Evolutionary conservation across 257 asterid genomes (phyloP), one percentile per base, ranked within the genome.

Genomic region (Gentiana macrophylla): DNA sequence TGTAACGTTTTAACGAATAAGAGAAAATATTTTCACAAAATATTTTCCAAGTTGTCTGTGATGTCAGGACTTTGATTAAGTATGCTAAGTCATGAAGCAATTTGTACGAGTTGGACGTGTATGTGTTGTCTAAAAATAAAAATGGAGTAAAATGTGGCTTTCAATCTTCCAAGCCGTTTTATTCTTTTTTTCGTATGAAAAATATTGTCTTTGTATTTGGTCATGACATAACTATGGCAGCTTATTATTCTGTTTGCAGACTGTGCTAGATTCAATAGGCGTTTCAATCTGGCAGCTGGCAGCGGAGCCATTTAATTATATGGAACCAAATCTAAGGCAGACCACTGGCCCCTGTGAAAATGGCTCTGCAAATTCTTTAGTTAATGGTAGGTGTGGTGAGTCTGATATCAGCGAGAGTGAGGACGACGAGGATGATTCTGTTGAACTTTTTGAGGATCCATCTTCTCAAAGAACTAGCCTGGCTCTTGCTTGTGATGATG

Each of bases 401-500:
- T 80, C 60, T 44, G 84, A 65, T 36, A 68, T 62, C 53, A 73
- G 86, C 64, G 84, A 68, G 12, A 80, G 82, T 37, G 95, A 65
- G 3, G 37, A 45, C 35, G 65, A 55, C 36, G 91, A 83, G 9
- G 74, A 75, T 13, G 74, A 59, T 54, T 62, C 70, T 12, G 52
- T 63, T 61, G 80, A 70, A 62, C 67, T 74, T 64, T 76, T 65
- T 12, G 89, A 65, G 53, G 79, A 73, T 8, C 57, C 55, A 53
- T 78, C 62, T 53, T 56, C 55, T 11, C 52, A 72, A 5, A 10
- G 45, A 65, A 67, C 82, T 46, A 80, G 74, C 53, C 65, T 86
- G 6, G 97, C 97, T 53, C 44, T 84, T 62, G 95, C 97, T 34
- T 89, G 97, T 57, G 94, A 86, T 72, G 97, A 89, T 75, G 97